Percentiles rank a stretch among this genome's conserved stretches.
These are phyloP conservation scores for Nymphaea colorata DNA, from an alignment of 164 flowering plant species.

Conservation along the genomic window DNA sequence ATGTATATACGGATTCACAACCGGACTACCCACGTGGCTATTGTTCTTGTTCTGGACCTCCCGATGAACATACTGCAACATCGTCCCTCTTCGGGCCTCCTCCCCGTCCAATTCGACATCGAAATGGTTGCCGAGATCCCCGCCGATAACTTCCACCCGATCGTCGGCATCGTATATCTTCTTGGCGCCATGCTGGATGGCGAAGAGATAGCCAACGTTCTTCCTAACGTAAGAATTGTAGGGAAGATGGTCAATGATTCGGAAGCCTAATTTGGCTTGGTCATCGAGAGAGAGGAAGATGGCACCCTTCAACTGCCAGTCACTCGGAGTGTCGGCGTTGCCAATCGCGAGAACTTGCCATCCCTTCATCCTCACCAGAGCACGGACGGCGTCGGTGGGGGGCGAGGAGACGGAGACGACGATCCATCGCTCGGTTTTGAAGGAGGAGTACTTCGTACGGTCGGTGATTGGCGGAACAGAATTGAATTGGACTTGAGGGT, in stretches of 20 bases:
- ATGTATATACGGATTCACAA: conserved; percentile 88
- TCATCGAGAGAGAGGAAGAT: conserved; percentile 70
- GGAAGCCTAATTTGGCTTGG: conserved; percentile 68
- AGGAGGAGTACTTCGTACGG: conserved; percentile 43
- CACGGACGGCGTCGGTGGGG: conserved; percentile 52
- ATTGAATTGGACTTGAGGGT: conserved; percentile 47
- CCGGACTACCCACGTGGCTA: conserved; percentile 14
- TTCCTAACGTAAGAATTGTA: conserved; percentile 85
- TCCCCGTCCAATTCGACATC: conserved; percentile 82
- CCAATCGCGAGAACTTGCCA: conserved; percentile 94
- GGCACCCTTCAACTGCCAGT: conserved; percentile 84
- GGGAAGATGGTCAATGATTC: conserved; percentile 67
- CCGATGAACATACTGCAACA: conserved; percentile 83
- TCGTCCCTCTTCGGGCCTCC: conserved; percentile 56
- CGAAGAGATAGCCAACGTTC: conserved; percentile 79
- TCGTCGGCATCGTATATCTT: conserved; percentile 88
- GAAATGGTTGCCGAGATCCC: conserved; percentile 81
- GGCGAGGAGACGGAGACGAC: conserved; percentile 63
- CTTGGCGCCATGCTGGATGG: conserved; percentile 94
- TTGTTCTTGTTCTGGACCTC: conserved; percentile 38
- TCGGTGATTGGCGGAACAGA: conserved; percentile 36
- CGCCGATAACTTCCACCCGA: conserved; percentile 74
- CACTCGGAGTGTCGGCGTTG: conserved; percentile 62
- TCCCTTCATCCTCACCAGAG: conserved; percentile 54
- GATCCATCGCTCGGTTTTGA: conserved; percentile 78